Percentiles rank a stretch among this genome's conserved stretches.
These are phyloP conservation scores for Mycena albidolilacea DNA, from an alignment of 768 basidiomycete genomes.

Conservation along the genomic window DNA sequence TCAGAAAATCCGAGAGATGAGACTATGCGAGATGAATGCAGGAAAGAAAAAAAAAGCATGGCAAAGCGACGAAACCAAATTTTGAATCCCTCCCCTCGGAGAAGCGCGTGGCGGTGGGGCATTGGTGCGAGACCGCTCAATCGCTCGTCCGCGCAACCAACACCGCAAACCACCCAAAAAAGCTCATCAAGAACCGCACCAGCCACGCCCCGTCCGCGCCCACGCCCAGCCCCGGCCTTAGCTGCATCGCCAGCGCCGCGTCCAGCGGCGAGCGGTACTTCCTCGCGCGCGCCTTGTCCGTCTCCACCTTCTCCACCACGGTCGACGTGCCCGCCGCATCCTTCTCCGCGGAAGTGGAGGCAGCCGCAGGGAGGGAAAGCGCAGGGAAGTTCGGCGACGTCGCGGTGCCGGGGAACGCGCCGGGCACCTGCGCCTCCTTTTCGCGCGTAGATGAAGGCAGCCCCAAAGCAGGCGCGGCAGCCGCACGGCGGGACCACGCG, in stretches of 20 bases:
- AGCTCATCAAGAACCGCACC: slow-evolving; percentile 83
- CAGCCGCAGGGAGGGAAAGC: not conserved
- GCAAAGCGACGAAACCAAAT: not conserved
- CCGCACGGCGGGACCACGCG: slow-evolving; percentile 59
- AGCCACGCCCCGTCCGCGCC: slow-evolving; percentile 86
- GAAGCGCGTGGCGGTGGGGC: no score
- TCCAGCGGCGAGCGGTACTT: slow-evolving; percentile 66
- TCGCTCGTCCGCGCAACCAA: slow-evolving; percentile 60
- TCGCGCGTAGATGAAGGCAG: slow-evolving; percentile 36
- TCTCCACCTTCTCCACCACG: slow-evolving; percentile 6
- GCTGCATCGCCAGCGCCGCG: slow-evolving; percentile 83
- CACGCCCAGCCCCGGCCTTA: slow-evolving; percentile 77
- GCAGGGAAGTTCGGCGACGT: not conserved
- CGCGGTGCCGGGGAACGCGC: slow-evolving; percentile 36
- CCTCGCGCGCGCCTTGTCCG: slow-evolving; percentile 32
- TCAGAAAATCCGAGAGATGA: no score
- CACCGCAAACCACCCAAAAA: slow-evolving; percentile 85
- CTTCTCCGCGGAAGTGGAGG: not conserved
- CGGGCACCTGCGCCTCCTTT: slow-evolving; percentile 25
- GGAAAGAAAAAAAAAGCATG: not conserved
- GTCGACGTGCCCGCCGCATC: not conserved
- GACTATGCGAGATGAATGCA: not conserved
- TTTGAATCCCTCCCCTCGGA: not conserved
- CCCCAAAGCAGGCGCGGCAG: slow-evolving; percentile 60
- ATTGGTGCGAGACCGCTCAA: not conserved